A percentile compares a stretch with the other conserved stretches of the same genome.
phyloP scores from a whole-genome alignment of 1,284 basidiomycete species.

The Puccinia hordei region DNA sequence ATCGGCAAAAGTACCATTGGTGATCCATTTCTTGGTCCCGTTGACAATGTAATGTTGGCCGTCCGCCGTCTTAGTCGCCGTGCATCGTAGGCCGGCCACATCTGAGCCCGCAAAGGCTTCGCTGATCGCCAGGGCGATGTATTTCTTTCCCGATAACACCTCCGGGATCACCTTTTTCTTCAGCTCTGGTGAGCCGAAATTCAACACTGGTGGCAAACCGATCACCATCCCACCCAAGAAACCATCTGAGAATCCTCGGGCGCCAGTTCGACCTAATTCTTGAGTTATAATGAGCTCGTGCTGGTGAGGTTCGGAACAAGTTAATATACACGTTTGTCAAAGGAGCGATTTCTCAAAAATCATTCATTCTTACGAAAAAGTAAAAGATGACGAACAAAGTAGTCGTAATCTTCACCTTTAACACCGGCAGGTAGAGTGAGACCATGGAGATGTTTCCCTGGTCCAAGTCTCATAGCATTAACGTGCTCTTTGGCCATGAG shows the following conservation, averaged over 20 bases:
- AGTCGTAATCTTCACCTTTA: constrained; percentile 82
- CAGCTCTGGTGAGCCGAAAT: constrained; percentile 77
- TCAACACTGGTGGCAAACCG: constrained; percentile 72
- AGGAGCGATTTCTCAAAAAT: constrained; percentile 55
- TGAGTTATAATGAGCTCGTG: constrained; percentile 77
- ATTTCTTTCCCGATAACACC: constrained; percentile 78
- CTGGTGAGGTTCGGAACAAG: constrained; percentile 56
- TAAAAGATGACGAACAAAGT: constrained; percentile 63
- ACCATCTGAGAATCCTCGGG: constrained; percentile 82
- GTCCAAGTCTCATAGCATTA: constrained; percentile 86
- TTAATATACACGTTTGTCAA: constrained; percentile 66
- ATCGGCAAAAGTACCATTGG: constrained; percentile 67
- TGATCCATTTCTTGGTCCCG: constrained; percentile 92
- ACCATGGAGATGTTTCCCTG: constrained; percentile 75
- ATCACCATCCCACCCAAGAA: constrained; percentile 72
- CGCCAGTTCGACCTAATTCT: constrained; percentile 75
- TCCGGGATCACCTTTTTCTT: constrained; percentile 78
- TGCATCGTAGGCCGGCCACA: constrained; percentile 74
- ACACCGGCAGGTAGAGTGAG: constrained; percentile 76
- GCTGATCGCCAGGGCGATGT: constrained; percentile 78
- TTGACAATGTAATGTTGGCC: constrained; percentile 80
- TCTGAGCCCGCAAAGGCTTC: constrained; percentile 90
- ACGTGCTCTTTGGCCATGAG: constrained; percentile 64
- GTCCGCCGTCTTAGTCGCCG: constrained; percentile 78
- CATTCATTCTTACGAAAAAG: constrained; percentile 55